Percentiles rank a stretch among this genome's conserved stretches.
phyloP scores from a whole-genome alignment of 2,329 filamentous ascomycete genomes.

The Pleoardoris graminearum region DNA sequence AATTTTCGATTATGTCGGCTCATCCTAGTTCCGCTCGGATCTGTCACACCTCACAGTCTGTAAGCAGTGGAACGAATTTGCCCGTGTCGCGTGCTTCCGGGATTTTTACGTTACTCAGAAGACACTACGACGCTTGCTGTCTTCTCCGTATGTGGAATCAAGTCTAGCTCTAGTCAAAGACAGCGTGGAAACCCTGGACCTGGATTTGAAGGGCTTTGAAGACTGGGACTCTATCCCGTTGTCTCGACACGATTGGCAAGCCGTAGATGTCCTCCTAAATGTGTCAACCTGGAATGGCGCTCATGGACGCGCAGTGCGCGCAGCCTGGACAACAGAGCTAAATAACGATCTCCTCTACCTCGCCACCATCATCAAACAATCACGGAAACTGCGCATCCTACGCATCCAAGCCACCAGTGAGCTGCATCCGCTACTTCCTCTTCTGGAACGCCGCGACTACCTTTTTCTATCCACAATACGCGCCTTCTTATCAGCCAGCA shows the following conservation, averaged over 20 bases:
- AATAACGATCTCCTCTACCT: constrained; percentile 22
- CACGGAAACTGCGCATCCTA: constrained; percentile 23
- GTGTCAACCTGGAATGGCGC: constrained; percentile 15
- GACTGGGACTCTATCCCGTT: constrained; percentile 20
- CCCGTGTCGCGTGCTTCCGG: constrained; percentile 22
- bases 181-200: constrained; percentile 23
- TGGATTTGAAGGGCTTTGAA: constrained; percentile 25
- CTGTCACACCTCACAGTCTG: constrained; percentile 25
- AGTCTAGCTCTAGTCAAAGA: constrained; percentile 25
- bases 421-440: constrained; percentile 18
- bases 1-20: constrained; percentile 24
- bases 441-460: constrained; percentile 21
- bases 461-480: constrained; percentile 21
- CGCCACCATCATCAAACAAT: constrained; percentile 21
- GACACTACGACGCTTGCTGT: constrained; percentile 22
- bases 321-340: constrained; percentile 24
- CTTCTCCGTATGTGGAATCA: constrained; percentile 21
- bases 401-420: constrained; percentile 23
- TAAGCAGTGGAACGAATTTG: constrained; percentile 26
- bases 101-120: constrained; percentile 22
- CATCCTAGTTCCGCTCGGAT: constrained; percentile 26
- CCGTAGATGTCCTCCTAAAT: constrained; percentile 13
- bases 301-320: constrained; percentile 18
- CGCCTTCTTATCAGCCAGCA: constrained; percentile 20
- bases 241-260: constrained; percentile 16